Evolutionary conservation across 805 yeast genomes (phyloP).

Genomic region (Schizosaccharomyces cryophilus): DNA sequence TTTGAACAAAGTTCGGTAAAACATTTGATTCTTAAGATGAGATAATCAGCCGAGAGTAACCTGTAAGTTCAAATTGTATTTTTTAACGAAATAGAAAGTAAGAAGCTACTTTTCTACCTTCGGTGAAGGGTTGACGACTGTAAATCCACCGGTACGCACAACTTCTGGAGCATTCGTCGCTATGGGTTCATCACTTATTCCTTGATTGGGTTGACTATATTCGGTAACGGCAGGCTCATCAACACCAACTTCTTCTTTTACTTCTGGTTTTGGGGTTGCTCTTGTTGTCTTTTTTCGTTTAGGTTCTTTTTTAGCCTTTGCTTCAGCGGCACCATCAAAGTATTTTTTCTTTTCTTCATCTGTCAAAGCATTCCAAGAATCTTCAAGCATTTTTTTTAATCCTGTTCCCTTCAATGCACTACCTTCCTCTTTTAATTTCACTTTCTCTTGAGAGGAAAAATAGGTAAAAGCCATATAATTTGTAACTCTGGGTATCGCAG

Average conservation of each 20-base stretch:
- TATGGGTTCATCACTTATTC: no score
- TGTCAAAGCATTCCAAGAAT: neutral
- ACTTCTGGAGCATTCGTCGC: no score
- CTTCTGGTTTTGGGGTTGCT: neutral
- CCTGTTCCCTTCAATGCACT: neutral
- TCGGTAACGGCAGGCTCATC: no score
- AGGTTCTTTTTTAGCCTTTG: neutral
- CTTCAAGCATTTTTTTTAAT: neutral
- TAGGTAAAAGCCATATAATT: neutral
- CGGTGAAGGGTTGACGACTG: no score
- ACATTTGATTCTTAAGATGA: no score
- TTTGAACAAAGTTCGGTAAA: no score
- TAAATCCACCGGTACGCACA: no score
- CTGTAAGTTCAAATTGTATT: no score
- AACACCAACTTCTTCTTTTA: neutral
- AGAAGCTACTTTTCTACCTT: no score
- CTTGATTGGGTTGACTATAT: no score
- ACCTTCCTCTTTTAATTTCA: neutral
- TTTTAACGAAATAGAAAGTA: no score
- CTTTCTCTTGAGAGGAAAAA: neutral
- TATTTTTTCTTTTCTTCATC: conserved; percentile 1
- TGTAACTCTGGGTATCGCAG: neutral
- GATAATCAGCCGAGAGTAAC: no score
- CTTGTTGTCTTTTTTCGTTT: neutral
- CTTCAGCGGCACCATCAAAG: neutral